Percentiles rank a stretch among this genome's conserved stretches.
Evolutionary conservation across 352 stramenopile species (phyloP).

Genomic region (Phytopythium cucurbitacearum): DNA sequence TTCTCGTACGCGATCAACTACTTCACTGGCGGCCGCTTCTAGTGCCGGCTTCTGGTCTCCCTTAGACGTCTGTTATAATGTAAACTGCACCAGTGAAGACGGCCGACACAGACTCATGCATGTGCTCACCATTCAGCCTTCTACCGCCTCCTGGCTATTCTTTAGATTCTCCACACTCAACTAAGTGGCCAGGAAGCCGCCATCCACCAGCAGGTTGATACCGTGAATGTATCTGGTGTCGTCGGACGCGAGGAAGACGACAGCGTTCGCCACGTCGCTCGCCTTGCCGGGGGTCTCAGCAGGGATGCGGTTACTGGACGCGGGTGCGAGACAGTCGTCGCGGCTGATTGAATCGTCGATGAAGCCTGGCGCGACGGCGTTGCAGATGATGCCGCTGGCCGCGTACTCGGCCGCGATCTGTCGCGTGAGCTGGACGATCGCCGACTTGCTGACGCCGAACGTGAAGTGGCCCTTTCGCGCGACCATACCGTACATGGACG

Average conservation of each 20-base stretch:
- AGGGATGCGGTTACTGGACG: constrained; percentile 41
- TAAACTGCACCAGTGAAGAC: no score
- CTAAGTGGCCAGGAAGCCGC: constrained; percentile 51
- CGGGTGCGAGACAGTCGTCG: constrained; percentile 48
- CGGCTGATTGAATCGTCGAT: constrained; percentile 63
- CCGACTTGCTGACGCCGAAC: constrained; percentile 61
- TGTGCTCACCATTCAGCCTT: no score
- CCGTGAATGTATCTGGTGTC: constrained; percentile 62
- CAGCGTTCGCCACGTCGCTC: constrained; percentile 60
- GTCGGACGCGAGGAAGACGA: constrained; percentile 64
- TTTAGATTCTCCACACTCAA: neutral
- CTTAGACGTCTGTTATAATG: no score
- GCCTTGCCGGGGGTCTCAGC: constrained; percentile 51
- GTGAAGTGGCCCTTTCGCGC: constrained; percentile 57
- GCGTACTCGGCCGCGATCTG: constrained; percentile 64
- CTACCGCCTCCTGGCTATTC: neutral
- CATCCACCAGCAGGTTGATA: constrained; percentile 58
- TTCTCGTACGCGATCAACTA: constrained; percentile 90
- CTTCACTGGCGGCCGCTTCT: constrained; percentile 80
- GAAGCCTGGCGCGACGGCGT: constrained; percentile 49
- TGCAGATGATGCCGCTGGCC: constrained; percentile 54
- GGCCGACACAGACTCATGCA: no score
- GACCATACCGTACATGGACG: constrained; percentile 55
- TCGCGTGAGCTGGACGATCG: constrained; percentile 57
- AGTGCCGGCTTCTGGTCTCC: constrained; percentile 6